Evolutionary conservation across 2,329 filamentous ascomycete genomes (phyloP).

Genomic region (Cordyceps farinosa): DNA sequence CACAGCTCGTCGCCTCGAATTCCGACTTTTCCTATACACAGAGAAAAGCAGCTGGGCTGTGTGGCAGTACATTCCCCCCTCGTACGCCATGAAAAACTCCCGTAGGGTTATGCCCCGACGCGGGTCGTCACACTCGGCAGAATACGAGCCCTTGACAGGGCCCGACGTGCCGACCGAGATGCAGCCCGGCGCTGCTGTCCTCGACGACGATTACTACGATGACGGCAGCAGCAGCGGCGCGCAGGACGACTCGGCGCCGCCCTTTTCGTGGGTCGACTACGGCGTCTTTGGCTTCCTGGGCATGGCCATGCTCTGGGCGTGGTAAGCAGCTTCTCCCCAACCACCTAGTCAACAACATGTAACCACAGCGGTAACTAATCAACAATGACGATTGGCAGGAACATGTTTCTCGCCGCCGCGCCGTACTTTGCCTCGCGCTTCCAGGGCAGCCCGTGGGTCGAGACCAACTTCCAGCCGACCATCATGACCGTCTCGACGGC

Average conservation of each 20-base stretch:
- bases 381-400: constrained; percentile 54
- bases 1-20: background rate
- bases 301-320: constrained; percentile 95
- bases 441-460: constrained; percentile 63
- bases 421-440: constrained; percentile 91
- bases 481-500: constrained; percentile 84
- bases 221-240: constrained; percentile 27
- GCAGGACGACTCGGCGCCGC: constrained; percentile 23
- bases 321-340: constrained; percentile 52
- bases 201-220: constrained; percentile 28
- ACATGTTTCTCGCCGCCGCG: constrained; percentile 95
- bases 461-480: constrained; percentile 81
- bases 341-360: too few relatives aligned
- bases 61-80: too few relatives aligned
- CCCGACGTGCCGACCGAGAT: constrained; percentile 14
- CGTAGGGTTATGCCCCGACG: constrained; percentile 10
- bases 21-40: background rate
- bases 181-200: constrained; percentile 18
- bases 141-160: constrained; percentile 17
- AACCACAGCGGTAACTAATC: background rate
- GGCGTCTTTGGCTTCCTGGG: constrained; percentile 79
- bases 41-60: background rate
- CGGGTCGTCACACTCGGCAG: constrained; percentile 16
- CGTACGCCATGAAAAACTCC: constrained; percentile 14
- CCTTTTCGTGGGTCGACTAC: constrained; percentile 86